phyloP scores from a whole-genome alignment of 2,329 filamentous ascomycete species.

The Saccharata proteae region DNA sequence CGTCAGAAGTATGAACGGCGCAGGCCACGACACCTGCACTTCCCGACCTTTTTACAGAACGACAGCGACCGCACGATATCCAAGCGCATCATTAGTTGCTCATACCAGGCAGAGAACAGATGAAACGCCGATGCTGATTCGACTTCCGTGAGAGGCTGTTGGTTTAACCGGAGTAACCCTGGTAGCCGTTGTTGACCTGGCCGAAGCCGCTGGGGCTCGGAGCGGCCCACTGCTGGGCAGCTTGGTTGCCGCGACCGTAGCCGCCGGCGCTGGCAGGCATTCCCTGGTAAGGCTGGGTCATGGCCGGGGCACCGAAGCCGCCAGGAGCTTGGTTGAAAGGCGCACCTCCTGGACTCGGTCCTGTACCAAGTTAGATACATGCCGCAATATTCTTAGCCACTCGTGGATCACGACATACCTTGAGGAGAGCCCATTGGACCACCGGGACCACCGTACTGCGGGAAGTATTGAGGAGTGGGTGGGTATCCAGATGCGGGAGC shows the following conservation, averaged over 20 bases:
- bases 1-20: too few species aligned
- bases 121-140: too few species aligned
- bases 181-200: slow-evolving; percentile 41
- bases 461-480: slow-evolving; percentile 75
- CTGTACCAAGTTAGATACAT: slow-evolving; percentile 27
- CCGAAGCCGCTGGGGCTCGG: slow-evolving; percentile 34
- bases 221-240: slow-evolving; percentile 41
- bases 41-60: slow-evolving; percentile 9
- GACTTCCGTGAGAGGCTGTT: too few species aligned
- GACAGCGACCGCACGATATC: slow-evolving; percentile 9
- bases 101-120: too few species aligned
- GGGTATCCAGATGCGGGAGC: slow-evolving; percentile 59
- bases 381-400: slow-evolving; percentile 15
- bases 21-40: too few species aligned
- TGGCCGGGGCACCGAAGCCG: slow-evolving; percentile 55
- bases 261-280: slow-evolving; percentile 60
- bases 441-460: slow-evolving; percentile 73
- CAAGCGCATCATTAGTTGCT: slow-evolving; percentile 8
- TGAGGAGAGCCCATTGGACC: slow-evolving; percentile 47
- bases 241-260: slow-evolving; percentile 62
- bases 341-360: slow-evolving; percentile 48
- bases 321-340: slow-evolving; percentile 41
- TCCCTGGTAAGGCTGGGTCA: slow-evolving; percentile 33
- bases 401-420: slow-evolving; percentile 31
- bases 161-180: slow-evolving; percentile 48